Base-by-base conservation (phyloP, 768 basidiomycete species). In the Clitopilus hobsonii region DNA sequence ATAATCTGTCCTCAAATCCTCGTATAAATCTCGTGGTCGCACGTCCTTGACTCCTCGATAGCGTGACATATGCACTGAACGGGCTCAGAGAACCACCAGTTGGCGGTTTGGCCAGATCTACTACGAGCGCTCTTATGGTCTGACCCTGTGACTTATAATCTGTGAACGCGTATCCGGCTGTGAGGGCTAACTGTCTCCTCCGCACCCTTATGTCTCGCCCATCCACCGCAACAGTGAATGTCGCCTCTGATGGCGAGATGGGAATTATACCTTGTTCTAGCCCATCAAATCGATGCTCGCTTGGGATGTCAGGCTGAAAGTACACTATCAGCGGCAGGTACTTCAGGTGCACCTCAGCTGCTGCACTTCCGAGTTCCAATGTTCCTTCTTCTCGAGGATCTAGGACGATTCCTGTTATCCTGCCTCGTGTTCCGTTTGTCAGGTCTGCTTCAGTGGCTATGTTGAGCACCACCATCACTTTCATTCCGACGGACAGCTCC, bases 101-200 rank as follows among this genome's bases (percentile, higher is more conserved):
- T 7, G 71, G 74, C 10, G 71, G 74, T 45, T 57, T 58, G 6
- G 64, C 65, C 4, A 78, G 68, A 57, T 78, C 74, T 7, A 32
- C 30, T 7, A 32, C 16, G 30, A 32, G 8, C 7, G 30, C 8
- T 7, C 16, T 16, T 1, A 79, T 64, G 1, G 75, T 78, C 56
- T 78, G 75, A 0, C 75, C 77, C 58, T 79, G 76, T 2, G 70
- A 60, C 25, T 66, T 49, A 54, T 75, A 77, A 57, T 76, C 74
- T 0, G 73, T 76, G 60, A 78, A 77, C 1, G 71, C 69, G 51
- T 75, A 77, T 23, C 73, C 73, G 0, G 64, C 54, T 4, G 72
- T 73, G 2, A 75, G 30, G 7, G 30, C 30, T 16, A 32, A 16
- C 30, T 32, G 30, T 16, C 30, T 32, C 7, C 16, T 7, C 30